A percentile compares a stretch with the other conserved stretches of the same genome.
Conservation (phyloP, 225 moss, liverwort and hornwort genomes). For the Climacium dendroides region DNA sequence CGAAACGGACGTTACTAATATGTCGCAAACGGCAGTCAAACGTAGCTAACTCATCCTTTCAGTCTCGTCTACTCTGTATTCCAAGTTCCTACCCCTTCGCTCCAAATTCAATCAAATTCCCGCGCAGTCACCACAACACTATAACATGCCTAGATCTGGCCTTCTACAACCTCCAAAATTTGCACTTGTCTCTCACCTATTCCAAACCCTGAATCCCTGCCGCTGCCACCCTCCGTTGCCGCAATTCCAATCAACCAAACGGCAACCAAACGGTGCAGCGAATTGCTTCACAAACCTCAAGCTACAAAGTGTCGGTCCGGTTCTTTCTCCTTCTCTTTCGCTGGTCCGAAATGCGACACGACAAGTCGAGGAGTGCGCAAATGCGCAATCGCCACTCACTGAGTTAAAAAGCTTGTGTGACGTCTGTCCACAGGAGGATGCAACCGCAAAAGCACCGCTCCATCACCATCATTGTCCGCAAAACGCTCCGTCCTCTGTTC, state of each 20-base stretch:
- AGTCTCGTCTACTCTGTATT: neutral
- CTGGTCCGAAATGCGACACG: neutral
- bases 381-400: neutral
- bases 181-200: neutral
- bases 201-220: neutral
- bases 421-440: neutral
- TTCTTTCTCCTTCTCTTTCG: neutral
- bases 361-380: neutral
- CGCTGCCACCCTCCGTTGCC: neutral
- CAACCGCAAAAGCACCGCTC: neutral
- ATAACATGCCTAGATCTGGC: neutral
- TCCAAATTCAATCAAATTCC: neutral
- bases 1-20: neutral
- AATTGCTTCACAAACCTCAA: neutral
- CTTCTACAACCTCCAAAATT: neutral
- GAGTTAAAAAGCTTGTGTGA: neutral
- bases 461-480: neutral
- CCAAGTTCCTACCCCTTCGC: neutral
- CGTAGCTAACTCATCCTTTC: neutral
- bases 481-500: neutral
- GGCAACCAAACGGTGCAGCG: neutral
- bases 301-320: neutral
- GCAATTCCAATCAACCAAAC: neutral
- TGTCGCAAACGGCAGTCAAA: neutral
- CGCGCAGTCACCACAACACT: neutral